Evolutionary conservation across 2,329 filamentous ascomycete genomes (phyloP).

Genomic region (Dothistroma septosporum): DNA sequence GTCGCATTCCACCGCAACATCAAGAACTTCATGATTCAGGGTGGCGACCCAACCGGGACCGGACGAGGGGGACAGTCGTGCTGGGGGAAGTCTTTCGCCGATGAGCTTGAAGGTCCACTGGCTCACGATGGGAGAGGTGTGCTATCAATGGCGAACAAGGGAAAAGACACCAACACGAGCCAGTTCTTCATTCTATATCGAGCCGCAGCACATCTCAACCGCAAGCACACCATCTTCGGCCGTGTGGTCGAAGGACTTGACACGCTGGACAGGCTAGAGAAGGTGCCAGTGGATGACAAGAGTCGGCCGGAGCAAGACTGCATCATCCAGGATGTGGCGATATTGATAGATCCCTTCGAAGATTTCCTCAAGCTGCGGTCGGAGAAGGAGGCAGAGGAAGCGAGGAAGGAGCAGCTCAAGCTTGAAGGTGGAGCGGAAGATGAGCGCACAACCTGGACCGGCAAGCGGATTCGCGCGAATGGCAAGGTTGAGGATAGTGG

Average conservation of each 20-base stretch:
- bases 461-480: slow-evolving; percentile 74
- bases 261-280: slow-evolving; percentile 71
- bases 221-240: slow-evolving; percentile 96
- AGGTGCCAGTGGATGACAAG: slow-evolving; percentile 66
- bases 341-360: slow-evolving; percentile 92
- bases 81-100: slow-evolving; percentile 91
- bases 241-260: slow-evolving; percentile 69
- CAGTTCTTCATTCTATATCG: slow-evolving; percentile 96
- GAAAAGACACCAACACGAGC: slow-evolving; percentile 92
- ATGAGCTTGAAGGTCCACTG: slow-evolving; percentile 86
- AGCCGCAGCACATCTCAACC: slow-evolving; percentile 76
- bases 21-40: slow-evolving; percentile 95
- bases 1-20: slow-evolving; percentile 92
- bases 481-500: slow-evolving; percentile 53
- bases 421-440: slow-evolving; percentile 72
- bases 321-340: slow-evolving; percentile 72
- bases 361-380: slow-evolving; percentile 72
- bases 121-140: slow-evolving; percentile 79
- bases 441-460: slow-evolving; percentile 91
- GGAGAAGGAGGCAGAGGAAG: slow-evolving; percentile 55
- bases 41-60: slow-evolving; percentile 88
- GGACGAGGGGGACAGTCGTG: slow-evolving; percentile 85
- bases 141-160: slow-evolving; percentile 95
- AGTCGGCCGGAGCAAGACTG: slow-evolving; percentile 75
- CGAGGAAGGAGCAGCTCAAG: slow-evolving; percentile 60